Base-by-base conservation (phyloP, 208 protist species). In the Acanthamoeba culbertsoni region DNA sequence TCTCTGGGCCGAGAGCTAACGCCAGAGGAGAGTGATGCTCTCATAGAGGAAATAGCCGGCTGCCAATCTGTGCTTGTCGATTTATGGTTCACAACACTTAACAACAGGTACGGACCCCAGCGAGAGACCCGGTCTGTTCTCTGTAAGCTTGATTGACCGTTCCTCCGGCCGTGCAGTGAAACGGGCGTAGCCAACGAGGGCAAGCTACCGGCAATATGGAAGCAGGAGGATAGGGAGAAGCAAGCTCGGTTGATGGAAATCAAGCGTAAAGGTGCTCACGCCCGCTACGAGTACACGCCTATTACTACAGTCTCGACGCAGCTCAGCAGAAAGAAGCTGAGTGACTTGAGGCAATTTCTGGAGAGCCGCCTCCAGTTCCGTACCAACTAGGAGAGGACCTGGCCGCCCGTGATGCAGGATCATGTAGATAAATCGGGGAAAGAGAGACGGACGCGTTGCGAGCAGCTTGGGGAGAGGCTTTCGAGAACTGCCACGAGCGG, bases 171-270 rank as follows among this genome's bases (percentile, higher is more conserved):
- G 7, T 42, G 18, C 37, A 89, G 79, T 10, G 79, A 89, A n/a
- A 48, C 40, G 33, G 79, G 79, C 0, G 28, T 28, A 23, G 79
- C 79, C 51, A 37, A 65, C 51, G 79, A 89, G 37, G 79, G 79
- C 51, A 89, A 63, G 79, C 79, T 89, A 26, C 79, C 79, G 12
- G 79, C 79, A n/a, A 89, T 89, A n/a, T 89, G 79, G 79, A 48
- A 42, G 33, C 35, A 89, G 51, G 79, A 89, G 51, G 79, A n/a
- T 7, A 89, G 40, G 37, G 35, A 89, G 79, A 33, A 89, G 55
- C 28, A 89, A 33, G 79, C 46, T 35, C 57, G 40, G 79, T 33
- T 89, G 51, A 65, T 63, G 26, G 79, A 89, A 48, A 89, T 89
- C 79, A 89, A 89, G 51, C 79, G 79, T 40, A 12, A 43, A 16